Percentiles rank a stretch among this genome's conserved stretches.
phyloP scores from a whole-genome alignment of 495 filamentous ascomycete species.

The Neurospora sublineolata region DNA sequence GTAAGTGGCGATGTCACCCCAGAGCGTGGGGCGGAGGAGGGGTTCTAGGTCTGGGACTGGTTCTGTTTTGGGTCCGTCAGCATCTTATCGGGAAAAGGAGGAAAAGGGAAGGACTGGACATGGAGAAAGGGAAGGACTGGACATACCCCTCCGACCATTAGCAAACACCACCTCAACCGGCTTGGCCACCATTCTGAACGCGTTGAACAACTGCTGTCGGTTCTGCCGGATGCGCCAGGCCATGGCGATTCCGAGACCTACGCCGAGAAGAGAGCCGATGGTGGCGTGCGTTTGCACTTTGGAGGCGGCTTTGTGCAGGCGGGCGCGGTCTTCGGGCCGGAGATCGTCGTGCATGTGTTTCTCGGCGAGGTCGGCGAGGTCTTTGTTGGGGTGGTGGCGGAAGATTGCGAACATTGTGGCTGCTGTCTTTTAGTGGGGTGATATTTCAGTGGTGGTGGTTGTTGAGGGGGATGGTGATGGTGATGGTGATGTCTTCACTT shows the following conservation, averaged over 20 bases:
- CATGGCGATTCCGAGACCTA: constrained; percentile 46
- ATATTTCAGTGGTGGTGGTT: background rate
- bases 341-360: constrained; percentile 55
- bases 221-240: constrained; percentile 45
- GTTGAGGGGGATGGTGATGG: background rate
- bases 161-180: constrained; percentile 53
- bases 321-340: constrained; percentile 45
- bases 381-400: constrained; percentile 41
- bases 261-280: constrained; percentile 47
- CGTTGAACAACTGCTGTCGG: constrained; percentile 45
- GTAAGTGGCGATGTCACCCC: constrained; percentile 53
- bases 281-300: constrained; percentile 41
- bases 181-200: constrained; percentile 45
- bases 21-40: constrained; percentile 41
- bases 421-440: background rate
- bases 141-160: constrained; percentile 44
- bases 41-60: constrained; percentile 49
- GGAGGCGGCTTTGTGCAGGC: constrained; percentile 40
- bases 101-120: background rate
- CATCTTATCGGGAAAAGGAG: background rate
- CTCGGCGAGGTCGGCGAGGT: constrained; percentile 46
- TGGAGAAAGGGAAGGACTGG: background rate
- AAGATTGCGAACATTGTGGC: constrained; percentile 40
- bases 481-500: background rate
- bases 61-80: constrained; percentile 28